Evolutionary conservation across 768 basidiomycete genomes (phyloP).

Genomic region (Steccherinum ochraceum): DNA sequence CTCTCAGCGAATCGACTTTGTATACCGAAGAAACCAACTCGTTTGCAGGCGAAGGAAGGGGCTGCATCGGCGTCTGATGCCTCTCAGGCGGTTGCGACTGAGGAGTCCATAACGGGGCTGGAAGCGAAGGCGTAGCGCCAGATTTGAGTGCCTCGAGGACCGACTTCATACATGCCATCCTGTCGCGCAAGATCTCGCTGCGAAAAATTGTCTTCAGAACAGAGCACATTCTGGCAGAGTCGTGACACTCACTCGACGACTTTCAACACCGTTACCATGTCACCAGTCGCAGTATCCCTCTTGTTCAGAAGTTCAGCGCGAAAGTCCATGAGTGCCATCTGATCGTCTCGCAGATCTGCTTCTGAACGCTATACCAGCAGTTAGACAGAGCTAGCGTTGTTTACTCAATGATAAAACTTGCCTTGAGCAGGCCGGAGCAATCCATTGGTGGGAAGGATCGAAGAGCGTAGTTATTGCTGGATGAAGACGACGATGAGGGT

Average conservation of each 20-base stretch:
- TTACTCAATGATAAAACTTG: too few relatives aligned
- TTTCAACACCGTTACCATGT: background rate
- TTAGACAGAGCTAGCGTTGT: too few relatives aligned
- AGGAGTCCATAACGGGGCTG: background rate
- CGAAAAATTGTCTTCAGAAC: background rate
- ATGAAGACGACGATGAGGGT: too few relatives aligned
- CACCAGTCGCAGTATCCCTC: background rate
- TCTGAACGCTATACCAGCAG: background rate
- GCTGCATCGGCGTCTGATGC: too few relatives aligned
- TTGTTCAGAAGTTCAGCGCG: background rate
- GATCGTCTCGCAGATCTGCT: background rate
- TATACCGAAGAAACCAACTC: too few relatives aligned
- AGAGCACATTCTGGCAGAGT: background rate
- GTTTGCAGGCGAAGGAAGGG: too few relatives aligned
- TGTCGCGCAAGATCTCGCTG: slow-evolving; percentile 5
- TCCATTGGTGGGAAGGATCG: slow-evolving; percentile 1
- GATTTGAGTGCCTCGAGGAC: background rate
- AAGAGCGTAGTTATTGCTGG: too few relatives aligned
- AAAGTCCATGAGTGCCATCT: background rate
- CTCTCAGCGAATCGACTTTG: too few relatives aligned
- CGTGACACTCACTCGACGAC: slow-evolving; percentile 1
- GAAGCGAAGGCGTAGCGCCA: background rate
- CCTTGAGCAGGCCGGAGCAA: slow-evolving; percentile 3
- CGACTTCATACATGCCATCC: slow-evolving; percentile 1
- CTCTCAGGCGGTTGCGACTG: too few relatives aligned